Conservation (phyloP, 352 stramenopile genomes). For the Salisapilia sapeloensis region DNA sequence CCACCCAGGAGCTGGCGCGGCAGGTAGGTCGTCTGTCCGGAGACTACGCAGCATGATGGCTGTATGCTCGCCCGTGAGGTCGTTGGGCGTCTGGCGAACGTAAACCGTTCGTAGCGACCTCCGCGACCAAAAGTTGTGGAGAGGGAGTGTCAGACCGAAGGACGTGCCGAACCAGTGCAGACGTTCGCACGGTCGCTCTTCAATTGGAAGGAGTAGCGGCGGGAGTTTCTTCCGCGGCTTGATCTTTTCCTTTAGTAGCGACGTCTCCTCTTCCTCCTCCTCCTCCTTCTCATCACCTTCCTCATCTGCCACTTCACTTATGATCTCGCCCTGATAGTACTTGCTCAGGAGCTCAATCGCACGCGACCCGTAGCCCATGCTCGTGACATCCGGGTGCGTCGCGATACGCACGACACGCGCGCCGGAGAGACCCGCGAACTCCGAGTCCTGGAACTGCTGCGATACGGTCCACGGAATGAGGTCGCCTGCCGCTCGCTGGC, state of each 20-base stretch:
- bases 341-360: slow-evolving; percentile 91
- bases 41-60: slow-evolving; percentile 83
- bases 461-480: slow-evolving; percentile 98
- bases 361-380: slow-evolving; percentile 96
- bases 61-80: slow-evolving; percentile 98
- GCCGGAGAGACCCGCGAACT: slow-evolving; percentile 94
- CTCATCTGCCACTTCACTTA: slow-evolving; percentile 18
- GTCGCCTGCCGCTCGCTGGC: slow-evolving; percentile 95
- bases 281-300: slow-evolving; percentile 13
- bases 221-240: slow-evolving; percentile 94
- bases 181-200: slow-evolving; percentile 85
- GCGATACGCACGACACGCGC: slow-evolving; percentile 96
- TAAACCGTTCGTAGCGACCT: slow-evolving; percentile 94
- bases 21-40: slow-evolving; percentile 56
- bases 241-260: slow-evolving; percentile 77
- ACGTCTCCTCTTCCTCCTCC: slow-evolving; percentile 22
- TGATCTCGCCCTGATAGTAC: slow-evolving; percentile 97
- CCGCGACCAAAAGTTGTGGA: slow-evolving; percentile 96
- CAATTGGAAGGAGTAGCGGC: slow-evolving; percentile 90
- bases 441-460: slow-evolving; percentile 98
- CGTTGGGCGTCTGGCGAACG: slow-evolving; percentile 97
- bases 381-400: slow-evolving; percentile 91
- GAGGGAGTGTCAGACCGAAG: slow-evolving; percentile 91
- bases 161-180: slow-evolving; percentile 98
- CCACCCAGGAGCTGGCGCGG: slow-evolving; percentile 79